Evolutionary conservation across 352 stramenopile species (phyloP), one percentile per base, ranked within the genome.

Genomic region (Globisporangium heterothallicum): DNA sequence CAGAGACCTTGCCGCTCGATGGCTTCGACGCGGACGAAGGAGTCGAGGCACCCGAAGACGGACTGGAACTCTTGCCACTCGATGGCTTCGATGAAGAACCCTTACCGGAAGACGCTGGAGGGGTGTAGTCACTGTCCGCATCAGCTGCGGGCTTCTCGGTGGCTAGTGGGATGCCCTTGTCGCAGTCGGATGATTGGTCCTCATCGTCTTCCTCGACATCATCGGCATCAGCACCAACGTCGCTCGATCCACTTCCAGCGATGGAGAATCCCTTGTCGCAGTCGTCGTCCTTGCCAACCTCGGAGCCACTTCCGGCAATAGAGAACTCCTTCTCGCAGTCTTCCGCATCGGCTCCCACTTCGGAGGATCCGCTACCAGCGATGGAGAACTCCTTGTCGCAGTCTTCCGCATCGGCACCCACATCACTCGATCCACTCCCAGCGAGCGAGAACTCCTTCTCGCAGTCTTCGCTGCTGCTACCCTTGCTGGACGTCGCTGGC

Each of bases 331-430:
- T 58, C 29, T 26, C 36, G 19, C 54, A 61, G 40, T 61, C 55
- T 12, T 56, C 55, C 2, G 24, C 38, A 18, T 56, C 52, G 32
- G 47, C 48, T n/a, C 49, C 51, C 1, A 21, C 41, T 6, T 26
- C 12, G 30, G 9, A 51, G 4, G 38, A 54, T 25, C 50, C 43
- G 25, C 68, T 74, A 25, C 68, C 65, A 0, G 68, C 61, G 1
- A 53, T 57, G 4, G 63, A 68, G 26, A 72, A 67, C 18, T 67
- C 67, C 45, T 77, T 64, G n/a, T 57, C 62, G 62, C 64, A 64
- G 14, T 66, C 66, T 25, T 63, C 56, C 3, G 42, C 49, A 19
- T 57, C 30, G 6, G 30, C 30, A 8, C 30, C 6, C 2, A 36
- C 38, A 2, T 43, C 36, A 16, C 16, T 2, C 9, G 36, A 54